Evolutionary conservation across 2,329 filamentous ascomycete species (phyloP), one percentile per base, ranked within the genome.

Genomic region (Monilinia aucupariae): DNA sequence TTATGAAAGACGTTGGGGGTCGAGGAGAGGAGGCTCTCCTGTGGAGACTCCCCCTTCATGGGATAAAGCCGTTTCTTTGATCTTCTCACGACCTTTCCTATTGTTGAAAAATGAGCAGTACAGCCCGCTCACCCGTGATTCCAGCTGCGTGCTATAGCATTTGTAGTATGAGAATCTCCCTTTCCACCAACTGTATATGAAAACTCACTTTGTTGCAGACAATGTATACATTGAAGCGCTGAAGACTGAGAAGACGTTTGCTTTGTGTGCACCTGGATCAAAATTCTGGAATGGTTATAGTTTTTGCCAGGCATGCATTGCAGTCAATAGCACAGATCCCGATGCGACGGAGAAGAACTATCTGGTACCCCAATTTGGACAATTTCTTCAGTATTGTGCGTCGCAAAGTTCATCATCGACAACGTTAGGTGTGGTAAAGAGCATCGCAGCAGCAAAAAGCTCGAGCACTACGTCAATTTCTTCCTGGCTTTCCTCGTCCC

Each of bases 41-140:
- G 8, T 9, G 10, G 37, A 39, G 37, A 39, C 37, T n/a, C n/a
- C n/a, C n/a, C n/a, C n/a, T n/a, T n/a, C n/a, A n/a, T n/a, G n/a
- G n/a, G n/a, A n/a, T n/a, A n/a, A n/a, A n/a, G n/a, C n/a, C n/a
- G n/a, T n/a, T n/a, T n/a, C n/a, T n/a, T n/a, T n/a, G n/a, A n/a
- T n/a, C n/a, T n/a, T n/a, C n/a, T n/a, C n/a, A n/a, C n/a, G n/a
- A n/a, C n/a, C n/a, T n/a, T n/a, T n/a, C n/a, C n/a, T n/a, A n/a
- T n/a, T n/a, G n/a, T n/a, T n/a, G n/a, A n/a, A n/a, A n/a, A n/a
- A n/a, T 20, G 39, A 43, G 39, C 17, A 20, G 39, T 43, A n/a
- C n/a, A n/a, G n/a, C n/a, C n/a, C n/a, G n/a, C n/a, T 43, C 15
- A 43, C 2, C 15, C 12, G 1, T 3, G 13, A 0, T 7, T 4